Evolutionary conservation across 805 yeast species (phyloP).

Genomic region (Pichia manshurica): DNA sequence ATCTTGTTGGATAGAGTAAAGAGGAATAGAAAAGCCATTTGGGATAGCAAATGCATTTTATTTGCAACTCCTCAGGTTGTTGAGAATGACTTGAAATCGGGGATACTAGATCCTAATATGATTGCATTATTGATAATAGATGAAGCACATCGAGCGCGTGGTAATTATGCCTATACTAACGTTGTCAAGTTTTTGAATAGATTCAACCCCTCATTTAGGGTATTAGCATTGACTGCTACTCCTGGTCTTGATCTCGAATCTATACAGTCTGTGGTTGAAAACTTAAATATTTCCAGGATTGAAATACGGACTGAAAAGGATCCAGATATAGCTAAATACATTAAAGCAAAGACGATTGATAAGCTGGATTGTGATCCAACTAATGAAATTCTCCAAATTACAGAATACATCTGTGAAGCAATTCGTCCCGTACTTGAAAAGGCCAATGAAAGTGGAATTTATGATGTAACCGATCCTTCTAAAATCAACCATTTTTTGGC

Average conservation of each 20-base stretch:
- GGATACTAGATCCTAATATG: slow-evolving; percentile 68
- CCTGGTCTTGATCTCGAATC: slow-evolving; percentile 87
- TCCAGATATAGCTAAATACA: slow-evolving; percentile 70
- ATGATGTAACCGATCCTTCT: slow-evolving; percentile 60
- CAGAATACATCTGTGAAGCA: slow-evolving; percentile 55
- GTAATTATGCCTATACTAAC: slow-evolving; percentile 82
- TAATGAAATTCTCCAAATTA: slow-evolving; percentile 49
- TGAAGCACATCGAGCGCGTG: slow-evolving; percentile 93
- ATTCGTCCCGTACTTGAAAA: slow-evolving; percentile 58
- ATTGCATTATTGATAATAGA: slow-evolving; percentile 78
- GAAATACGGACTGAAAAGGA: slow-evolving; percentile 85
- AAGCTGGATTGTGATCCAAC: slow-evolving; percentile 51
- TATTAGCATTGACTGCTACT: slow-evolving; percentile 90
- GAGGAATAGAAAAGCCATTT: slow-evolving; percentile 63
- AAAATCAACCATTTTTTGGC: slow-evolving; percentile 66
- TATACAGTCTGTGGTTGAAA: slow-evolving; percentile 77
- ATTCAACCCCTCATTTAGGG: slow-evolving; percentile 60
- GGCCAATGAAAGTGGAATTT: slow-evolving; percentile 59
- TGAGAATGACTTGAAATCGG: slow-evolving; percentile 77
- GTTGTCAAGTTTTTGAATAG: slow-evolving; percentile 65
- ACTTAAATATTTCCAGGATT: slow-evolving; percentile 64
- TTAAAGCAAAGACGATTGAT: slow-evolving; percentile 61
- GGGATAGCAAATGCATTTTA: slow-evolving; percentile 73
- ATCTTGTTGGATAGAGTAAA: slow-evolving; percentile 54
- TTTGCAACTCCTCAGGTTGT: slow-evolving; percentile 96